Base-by-base conservation (phyloP, 2,329 filamentous ascomycete species). In the Xylariaceae sp. region DNA sequence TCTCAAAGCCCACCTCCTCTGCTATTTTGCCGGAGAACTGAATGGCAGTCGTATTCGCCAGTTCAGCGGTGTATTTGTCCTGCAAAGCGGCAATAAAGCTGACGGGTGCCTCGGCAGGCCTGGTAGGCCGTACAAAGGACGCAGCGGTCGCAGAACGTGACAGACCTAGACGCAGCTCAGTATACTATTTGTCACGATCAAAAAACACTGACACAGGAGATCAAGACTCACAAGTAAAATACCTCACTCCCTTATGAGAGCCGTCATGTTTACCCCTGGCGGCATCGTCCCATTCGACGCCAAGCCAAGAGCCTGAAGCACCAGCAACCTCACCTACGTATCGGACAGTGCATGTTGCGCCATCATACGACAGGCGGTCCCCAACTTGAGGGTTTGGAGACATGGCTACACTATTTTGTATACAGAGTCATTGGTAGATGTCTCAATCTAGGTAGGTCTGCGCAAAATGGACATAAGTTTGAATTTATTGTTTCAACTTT, bases 231-330 rank as follows among this genome's bases (percentile, higher is more conserved):
- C 94, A 96, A 66, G 82, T 78, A 69, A 98, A 98, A 72, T 97
- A 96, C 60, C 84, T 86, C 60, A 83, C 80, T 58, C 89, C 91
- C 62, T 89, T 87, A 75, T 96, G 87, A 59, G 88, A 87, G 57
- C 95, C 95, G 69, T 94, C 85, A 75, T 99, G 93, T 78, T 97
- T 98, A 60, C 95, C 95, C 68, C 93, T 84, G 33, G 80, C 82
- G 54, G 87, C 79, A 73, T 97, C 91, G 75, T 98, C 94, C 95
- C 95, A 99, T 82, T 99, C 95, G 44, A 98, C 91, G 43, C 95
- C 95, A 29, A 98, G 82, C 93, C 94, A 98, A 61, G 83, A 79
- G 45, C 92, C 91, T 39, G 84, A 81, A 7, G 92, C 93, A 65
- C 89, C 90, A 47, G 85, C 81, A 6, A 98, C 89, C 29, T 82